Percentiles rank a stretch among this genome's conserved stretches.
Evolutionary conservation across 129 eudicot species (phyloP).

Genomic region (Arctium minus): DNA sequence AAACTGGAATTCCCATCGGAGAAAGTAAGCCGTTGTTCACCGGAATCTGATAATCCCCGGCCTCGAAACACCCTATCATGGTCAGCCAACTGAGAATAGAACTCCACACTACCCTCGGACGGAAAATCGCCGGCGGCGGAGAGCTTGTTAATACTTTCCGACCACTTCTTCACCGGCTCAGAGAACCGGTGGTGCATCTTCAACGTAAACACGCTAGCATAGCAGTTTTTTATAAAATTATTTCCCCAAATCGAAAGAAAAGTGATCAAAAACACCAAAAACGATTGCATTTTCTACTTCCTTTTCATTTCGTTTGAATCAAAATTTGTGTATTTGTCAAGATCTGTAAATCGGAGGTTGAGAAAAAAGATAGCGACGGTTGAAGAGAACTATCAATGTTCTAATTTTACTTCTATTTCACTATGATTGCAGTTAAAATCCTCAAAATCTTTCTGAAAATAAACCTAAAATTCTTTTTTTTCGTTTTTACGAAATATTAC

Average conservation of each 20-base stretch:
- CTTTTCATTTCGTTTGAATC: conserved; percentile 6
- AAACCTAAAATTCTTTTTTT: neutral
- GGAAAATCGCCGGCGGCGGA: conserved; percentile 36
- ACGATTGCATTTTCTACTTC: conserved; percentile 26
- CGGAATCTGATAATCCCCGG: conserved; percentile 39
- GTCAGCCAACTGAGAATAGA: conserved; percentile 45
- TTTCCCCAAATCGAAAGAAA: conserved; percentile 24
- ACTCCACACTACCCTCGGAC: conserved; percentile 51
- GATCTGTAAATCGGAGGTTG: conserved; percentile 29
- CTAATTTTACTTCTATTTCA: neutral
- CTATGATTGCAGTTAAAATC: neutral
- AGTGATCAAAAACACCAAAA: conserved; percentile 28
- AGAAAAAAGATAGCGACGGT: conserved; percentile 16
- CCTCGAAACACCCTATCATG: conserved; percentile 49
- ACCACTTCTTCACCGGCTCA: conserved; percentile 55
- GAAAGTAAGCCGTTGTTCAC: conserved; percentile 48
- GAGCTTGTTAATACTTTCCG: conserved; percentile 19
- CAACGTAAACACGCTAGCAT: conserved; percentile 52
- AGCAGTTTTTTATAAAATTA: conserved; percentile 28
- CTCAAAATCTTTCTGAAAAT: neutral
- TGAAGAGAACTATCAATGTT: conserved; percentile 7
- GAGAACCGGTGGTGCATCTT: conserved; percentile 90
- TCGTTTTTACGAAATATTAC: neutral
- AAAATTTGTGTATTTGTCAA: neutral
- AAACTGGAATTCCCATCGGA: conserved; percentile 74